These are phyloP conservation scores for Apiospora aurea DNA, from an alignment of 2,329 filamentous ascomycete species.

Conservation along the genomic window DNA sequence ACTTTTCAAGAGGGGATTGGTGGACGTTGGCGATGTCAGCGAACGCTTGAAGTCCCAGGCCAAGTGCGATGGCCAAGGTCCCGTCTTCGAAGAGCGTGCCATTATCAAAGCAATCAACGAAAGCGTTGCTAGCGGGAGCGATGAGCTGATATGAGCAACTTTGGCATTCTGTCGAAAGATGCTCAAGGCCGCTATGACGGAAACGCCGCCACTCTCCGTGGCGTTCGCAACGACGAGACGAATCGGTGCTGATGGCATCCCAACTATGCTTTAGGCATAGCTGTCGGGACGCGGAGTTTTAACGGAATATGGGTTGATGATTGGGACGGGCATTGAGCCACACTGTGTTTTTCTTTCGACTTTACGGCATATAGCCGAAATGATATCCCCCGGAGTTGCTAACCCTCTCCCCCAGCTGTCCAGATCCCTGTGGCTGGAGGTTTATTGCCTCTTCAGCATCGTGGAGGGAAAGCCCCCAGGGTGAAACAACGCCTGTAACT, in stretches of 20 bases:
- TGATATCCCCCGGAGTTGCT: slow-evolving; percentile 17
- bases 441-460: background rate
- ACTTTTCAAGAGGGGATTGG: slow-evolving; percentile 75
- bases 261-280: background rate
- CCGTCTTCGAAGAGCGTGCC: slow-evolving; percentile 82
- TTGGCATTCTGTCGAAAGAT: background rate
- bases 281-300: slow-evolving; percentile 2
- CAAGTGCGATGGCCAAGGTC: slow-evolving; percentile 85
- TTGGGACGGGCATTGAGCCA: slow-evolving; percentile 14
- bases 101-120: slow-evolving; percentile 79
- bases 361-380: slow-evolving; percentile 11
- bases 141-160: slow-evolving; percentile 69
- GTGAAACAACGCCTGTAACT: background rate
- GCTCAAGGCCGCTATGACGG: background rate
- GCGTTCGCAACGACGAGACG: slow-evolving; percentile 6
- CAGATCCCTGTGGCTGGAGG: slow-evolving; percentile 13
- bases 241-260: background rate
- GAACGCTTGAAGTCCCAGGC: slow-evolving; percentile 78
- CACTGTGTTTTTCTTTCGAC: background rate
- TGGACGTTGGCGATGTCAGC: slow-evolving; percentile 84
- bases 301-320: background rate
- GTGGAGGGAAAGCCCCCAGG: slow-evolving; percentile 6
- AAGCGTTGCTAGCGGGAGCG: slow-evolving; percentile 77
- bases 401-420: background rate
- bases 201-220: background rate